These are phyloP conservation scores for Linnemannia zychae DNA, from an alignment of 192 early-diverging fungal species.

Conservation along the genomic window DNA sequence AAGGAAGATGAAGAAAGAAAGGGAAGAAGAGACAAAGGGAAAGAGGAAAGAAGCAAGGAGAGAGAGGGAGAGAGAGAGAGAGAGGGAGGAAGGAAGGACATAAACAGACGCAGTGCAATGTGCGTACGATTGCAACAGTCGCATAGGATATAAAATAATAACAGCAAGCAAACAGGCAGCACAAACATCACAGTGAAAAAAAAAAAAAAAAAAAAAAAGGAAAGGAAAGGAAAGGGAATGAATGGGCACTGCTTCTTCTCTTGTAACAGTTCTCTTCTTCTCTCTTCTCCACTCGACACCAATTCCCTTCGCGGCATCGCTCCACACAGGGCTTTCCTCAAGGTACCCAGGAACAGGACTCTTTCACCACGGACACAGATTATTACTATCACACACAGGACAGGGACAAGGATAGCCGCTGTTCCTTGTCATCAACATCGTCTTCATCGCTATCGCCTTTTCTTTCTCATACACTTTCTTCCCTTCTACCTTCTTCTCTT, in stretches of 20 bases:
- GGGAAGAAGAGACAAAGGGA: neutral
- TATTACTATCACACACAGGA: neutral
- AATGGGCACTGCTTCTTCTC: too few relatives aligned
- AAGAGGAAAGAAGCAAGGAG: neutral
- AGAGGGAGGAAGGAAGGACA: neutral
- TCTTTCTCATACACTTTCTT: neutral
- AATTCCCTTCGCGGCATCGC: neutral
- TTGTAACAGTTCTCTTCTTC: too few relatives aligned
- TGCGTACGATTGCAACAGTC: neutral
- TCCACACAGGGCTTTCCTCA: too few relatives aligned
- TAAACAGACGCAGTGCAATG: neutral
- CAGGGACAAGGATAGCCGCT: neutral
- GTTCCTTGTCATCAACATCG: neutral
- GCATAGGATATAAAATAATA: neutral
- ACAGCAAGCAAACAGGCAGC: too few relatives aligned
- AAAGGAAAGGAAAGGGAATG: too few relatives aligned
- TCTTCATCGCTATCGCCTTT: neutral
- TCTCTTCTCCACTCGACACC: too few relatives aligned
- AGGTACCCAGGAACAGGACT: neutral
- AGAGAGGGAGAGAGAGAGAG: neutral
- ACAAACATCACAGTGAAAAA: neutral
- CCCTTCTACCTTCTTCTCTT: neutral
- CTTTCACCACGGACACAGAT: neutral
- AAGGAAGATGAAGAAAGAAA: neutral
- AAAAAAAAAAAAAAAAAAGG: neutral